A percentile compares a stretch with the other conserved stretches of the same genome.
Conservation (phyloP, 768 basidiomycete genomes). For the Dioszegia aurantiaca region DNA sequence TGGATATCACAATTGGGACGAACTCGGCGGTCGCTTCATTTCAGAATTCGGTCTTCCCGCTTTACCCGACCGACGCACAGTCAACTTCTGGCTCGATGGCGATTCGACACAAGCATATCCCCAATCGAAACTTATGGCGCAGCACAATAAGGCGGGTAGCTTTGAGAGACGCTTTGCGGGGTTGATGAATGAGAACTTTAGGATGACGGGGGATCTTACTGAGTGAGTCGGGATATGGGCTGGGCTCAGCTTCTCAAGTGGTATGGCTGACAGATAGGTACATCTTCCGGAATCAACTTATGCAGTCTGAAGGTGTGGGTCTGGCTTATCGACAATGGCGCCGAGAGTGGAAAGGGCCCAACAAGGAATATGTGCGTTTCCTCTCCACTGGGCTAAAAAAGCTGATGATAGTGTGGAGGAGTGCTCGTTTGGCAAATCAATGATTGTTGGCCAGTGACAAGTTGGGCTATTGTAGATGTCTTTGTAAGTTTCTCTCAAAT, state of each 20-base stretch:
- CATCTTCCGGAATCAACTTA: constrained; percentile 85
- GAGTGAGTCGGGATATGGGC: neutral
- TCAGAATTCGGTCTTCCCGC: constrained; percentile 89
- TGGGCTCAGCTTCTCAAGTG: neutral
- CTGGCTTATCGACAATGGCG: constrained; percentile 65
- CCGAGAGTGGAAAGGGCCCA: constrained; percentile 2
- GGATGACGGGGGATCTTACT: constrained; percentile 15
- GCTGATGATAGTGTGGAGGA: constrained; percentile 83
- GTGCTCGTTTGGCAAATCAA: constrained; percentile 90
- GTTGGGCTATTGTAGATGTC: constrained; percentile 73
- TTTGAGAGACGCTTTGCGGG: constrained; percentile 59
- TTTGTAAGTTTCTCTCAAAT: constrained; percentile 44
- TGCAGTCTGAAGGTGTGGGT: constrained; percentile 86
- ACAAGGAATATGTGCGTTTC: constrained; percentile 12
- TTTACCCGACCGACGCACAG: constrained; percentile 78
- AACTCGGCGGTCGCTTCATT: constrained; percentile 80
- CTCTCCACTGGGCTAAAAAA: constrained; percentile 67
- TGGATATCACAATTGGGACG: constrained; percentile 88
- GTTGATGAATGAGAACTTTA: constrained; percentile 19
- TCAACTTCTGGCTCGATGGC: constrained; percentile 79
- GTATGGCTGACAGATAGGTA: constrained; percentile 58
- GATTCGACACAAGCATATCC: constrained; percentile 68
- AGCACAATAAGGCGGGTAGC: constrained; percentile 78
- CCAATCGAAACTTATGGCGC: constrained; percentile 72
- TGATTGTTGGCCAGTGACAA: constrained; percentile 16